These are phyloP conservation scores for Cicer cuneatum DNA, from an alignment of 306 rosid species.

Conservation along the genomic window DNA sequence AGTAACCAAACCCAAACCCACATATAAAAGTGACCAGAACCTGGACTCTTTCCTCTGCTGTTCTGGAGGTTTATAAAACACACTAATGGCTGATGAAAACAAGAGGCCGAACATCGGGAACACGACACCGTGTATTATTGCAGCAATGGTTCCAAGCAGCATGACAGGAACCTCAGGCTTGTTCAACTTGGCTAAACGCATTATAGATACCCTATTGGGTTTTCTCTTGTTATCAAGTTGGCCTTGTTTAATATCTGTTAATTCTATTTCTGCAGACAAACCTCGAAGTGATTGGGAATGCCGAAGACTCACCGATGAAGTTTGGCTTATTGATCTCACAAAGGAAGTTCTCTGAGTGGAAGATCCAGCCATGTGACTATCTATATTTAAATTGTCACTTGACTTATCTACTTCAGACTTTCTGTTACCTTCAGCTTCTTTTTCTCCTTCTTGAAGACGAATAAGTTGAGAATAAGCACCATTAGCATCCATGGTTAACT, in stretches of 20 bases:
- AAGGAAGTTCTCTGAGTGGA: conserved; percentile 43
- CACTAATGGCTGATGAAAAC: conserved; percentile 66
- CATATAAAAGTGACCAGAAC: conserved; percentile 66
- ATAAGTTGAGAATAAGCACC: conserved; percentile 89
- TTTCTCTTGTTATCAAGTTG: conserved; percentile 28
- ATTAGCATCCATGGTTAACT: conserved; percentile 59
- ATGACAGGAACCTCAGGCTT: conserved; percentile 71
- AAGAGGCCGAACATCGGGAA: conserved; percentile 79
- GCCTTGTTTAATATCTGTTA: neutral
- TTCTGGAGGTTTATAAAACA: conserved; percentile 66
- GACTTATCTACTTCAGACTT: conserved; percentile 42
- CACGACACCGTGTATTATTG: conserved; percentile 61
- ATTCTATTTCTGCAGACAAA: conserved; percentile 37
- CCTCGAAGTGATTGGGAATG: conserved; percentile 44
- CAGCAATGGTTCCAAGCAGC: conserved; percentile 71
- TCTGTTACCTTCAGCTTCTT: conserved; percentile 35
- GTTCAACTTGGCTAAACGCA: conserved; percentile 65
- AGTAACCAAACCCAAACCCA: conserved; percentile 59
- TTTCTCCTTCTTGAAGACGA: conserved; percentile 69
- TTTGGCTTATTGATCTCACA: conserved; percentile 56
- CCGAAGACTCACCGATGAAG: conserved; percentile 50
- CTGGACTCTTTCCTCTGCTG: conserved; percentile 62
- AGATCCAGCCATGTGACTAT: conserved; percentile 38
- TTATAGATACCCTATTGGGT: conserved; percentile 50
- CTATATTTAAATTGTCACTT: conserved; percentile 35